Percentiles rank a stretch among this genome's conserved stretches.
Evolutionary conservation across 202 grass and related monocot species (phyloP).

Genomic region (Saccharum hybrid): DNA sequence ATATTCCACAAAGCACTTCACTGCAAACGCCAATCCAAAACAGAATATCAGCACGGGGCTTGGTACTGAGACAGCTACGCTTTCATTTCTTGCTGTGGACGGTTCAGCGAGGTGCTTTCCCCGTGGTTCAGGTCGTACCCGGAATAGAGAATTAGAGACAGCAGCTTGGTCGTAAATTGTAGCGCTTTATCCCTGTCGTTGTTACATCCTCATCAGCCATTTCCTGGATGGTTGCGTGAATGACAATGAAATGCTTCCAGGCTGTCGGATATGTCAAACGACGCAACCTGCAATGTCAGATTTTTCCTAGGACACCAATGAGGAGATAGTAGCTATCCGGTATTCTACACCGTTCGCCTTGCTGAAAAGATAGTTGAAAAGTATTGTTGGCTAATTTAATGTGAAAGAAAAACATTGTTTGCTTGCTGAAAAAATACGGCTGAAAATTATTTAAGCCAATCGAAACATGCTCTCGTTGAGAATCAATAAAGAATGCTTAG

Average conservation of each 20-base stretch:
- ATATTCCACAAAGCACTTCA: neutral
- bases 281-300: too few species aligned
- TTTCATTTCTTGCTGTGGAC: neutral
- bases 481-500: neutral
- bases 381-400: too few species aligned
- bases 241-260: too few species aligned
- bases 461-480: neutral
- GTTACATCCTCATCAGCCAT: neutral
- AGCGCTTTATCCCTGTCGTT: neutral
- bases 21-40: neutral
- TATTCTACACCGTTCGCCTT: too few species aligned
- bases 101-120: neutral
- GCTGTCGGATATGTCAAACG: too few species aligned
- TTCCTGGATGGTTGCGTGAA: neutral
- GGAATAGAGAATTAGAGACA: neutral
- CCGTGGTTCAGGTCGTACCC: neutral
- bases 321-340: too few species aligned
- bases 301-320: too few species aligned
- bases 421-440: too few species aligned
- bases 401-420: too few species aligned
- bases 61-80: neutral
- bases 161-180: neutral
- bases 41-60: neutral
- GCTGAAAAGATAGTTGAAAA: too few species aligned
- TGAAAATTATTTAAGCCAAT: neutral